These are phyloP conservation scores for Hymenoscyphus infarciens DNA, from an alignment of 2,329 filamentous ascomycete genomes.

Conservation along the genomic window DNA sequence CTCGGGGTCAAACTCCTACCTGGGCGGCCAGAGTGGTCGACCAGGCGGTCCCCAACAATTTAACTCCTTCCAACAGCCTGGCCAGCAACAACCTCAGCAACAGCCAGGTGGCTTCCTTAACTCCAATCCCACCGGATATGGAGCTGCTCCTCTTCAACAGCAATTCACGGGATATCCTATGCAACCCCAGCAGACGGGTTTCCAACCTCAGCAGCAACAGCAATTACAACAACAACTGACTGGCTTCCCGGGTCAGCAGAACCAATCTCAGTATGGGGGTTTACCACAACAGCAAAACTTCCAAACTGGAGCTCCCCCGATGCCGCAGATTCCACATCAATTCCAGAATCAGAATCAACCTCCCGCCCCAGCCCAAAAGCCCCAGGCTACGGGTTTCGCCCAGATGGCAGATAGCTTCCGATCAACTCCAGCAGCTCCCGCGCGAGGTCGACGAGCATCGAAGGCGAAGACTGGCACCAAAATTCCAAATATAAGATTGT, in stretches of 20 bases:
- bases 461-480: constrained; percentile 61
- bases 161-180: constrained; percentile 33
- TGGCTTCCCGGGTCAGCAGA: constrained; percentile 50
- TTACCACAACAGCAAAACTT: constrained; percentile 40
- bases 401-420: constrained; percentile 67
- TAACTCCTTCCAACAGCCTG: constrained; percentile 42
- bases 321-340: constrained; percentile 35
- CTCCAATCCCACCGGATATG: constrained; percentile 35
- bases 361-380: constrained; percentile 58
- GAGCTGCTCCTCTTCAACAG: constrained; percentile 35
- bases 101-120: constrained; percentile 32
- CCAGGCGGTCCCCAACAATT: constrained; percentile 64
- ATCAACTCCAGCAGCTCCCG: constrained; percentile 40
- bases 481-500: constrained; percentile 90
- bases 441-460: constrained; percentile 45
- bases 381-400: constrained; percentile 62
- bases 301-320: constrained; percentile 33
- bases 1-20: constrained; percentile 80
- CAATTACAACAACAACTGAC: constrained; percentile 53
- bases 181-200: constrained; percentile 47
- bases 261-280: constrained; percentile 36
- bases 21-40: constrained; percentile 74
- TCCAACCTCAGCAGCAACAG: constrained; percentile 44
- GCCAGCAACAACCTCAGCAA: constrained; percentile 36
- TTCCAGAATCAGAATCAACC: constrained; percentile 47